Conservation (phyloP, 140 eudicot species). For the Cichorium intybus region DNA sequence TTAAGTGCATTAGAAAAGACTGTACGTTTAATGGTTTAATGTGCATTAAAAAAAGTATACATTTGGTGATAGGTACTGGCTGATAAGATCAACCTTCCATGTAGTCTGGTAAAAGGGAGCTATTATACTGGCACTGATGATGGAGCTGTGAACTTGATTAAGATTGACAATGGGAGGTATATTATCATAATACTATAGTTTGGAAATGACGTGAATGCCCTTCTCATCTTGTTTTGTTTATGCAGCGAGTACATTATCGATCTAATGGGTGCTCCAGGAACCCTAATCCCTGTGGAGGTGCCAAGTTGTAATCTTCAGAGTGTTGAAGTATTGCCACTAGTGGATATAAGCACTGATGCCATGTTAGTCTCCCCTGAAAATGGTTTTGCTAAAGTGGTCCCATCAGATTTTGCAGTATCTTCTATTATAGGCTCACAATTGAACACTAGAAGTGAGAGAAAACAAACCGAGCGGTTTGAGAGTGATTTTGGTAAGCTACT, state of each 20-base stretch:
- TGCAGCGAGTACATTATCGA: conserved; percentile 90
- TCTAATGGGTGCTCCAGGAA: conserved; percentile 98
- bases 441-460: conserved; percentile 23
- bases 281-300: conserved; percentile 84
- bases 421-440: conserved; percentile 26
- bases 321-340: conserved; percentile 38
- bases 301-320: conserved; percentile 55
- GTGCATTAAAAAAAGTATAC: conserved; percentile 6
- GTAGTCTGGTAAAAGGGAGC: conserved; percentile 98
- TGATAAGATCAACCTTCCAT: conserved; percentile 87
- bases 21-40: neutral
- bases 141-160: conserved; percentile 94
- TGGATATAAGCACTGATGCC: conserved; percentile 35
- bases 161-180: conserved; percentile 91
- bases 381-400: conserved; percentile 26
- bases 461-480: conserved; percentile 46
- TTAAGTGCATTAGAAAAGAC: conserved; percentile 14
- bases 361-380: conserved; percentile 27
- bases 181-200: too few species aligned
- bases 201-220: neutral
- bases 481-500: conserved; percentile 47
- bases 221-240: conserved; percentile 17
- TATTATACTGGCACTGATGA: conserved; percentile 97
- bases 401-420: conserved; percentile 30
- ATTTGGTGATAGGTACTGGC: conserved; percentile 76